Percentiles rank a stretch among this genome's conserved stretches.
phyloP scores from a whole-genome alignment of 176 grass and related monocot species.

The Carex pumila region DNA sequence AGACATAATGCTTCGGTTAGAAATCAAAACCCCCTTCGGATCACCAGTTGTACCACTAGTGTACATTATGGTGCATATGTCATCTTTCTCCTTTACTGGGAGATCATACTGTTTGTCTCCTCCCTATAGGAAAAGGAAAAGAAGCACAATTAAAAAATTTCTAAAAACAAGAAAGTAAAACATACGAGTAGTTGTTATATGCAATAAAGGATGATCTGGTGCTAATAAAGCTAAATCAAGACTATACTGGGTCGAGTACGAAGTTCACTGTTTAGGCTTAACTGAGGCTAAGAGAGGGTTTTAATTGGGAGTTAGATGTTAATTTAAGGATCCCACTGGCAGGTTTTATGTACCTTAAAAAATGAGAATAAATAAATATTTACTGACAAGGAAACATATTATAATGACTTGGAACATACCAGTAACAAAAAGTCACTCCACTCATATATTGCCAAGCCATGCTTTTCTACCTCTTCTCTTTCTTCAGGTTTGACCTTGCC shows the following conservation, averaged over 20 bases:
- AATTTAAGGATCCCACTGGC: background rate
- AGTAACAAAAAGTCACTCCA: constrained; percentile 77
- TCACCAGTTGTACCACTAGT: constrained; percentile 97
- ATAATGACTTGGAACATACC: constrained; percentile 30
- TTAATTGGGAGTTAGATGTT: background rate
- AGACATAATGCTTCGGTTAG: constrained; percentile 81
- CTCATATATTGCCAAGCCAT: constrained; percentile 61
- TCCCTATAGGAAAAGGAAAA: constrained; percentile 38
- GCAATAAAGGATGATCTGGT: background rate
- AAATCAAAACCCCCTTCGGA: constrained; percentile 86
- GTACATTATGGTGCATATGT: constrained; percentile 97
- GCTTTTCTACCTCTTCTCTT: constrained; percentile 61
- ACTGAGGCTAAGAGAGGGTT: background rate
- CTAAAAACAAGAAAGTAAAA: background rate
- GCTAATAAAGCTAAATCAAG: background rate
- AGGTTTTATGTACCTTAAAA: background rate
- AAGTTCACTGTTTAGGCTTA: background rate
- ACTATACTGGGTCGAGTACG: background rate
- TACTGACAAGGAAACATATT: background rate
- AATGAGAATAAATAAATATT: background rate
- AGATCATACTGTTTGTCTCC: constrained; percentile 65
- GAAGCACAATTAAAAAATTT: background rate
- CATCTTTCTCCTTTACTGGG: constrained; percentile 55
- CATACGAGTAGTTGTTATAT: background rate
- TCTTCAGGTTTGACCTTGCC: constrained; percentile 66